These are phyloP conservation scores for Furculomyces boomerangus DNA, from an alignment of 371 early-diverging fungal genomes.

Conservation along the genomic window DNA sequence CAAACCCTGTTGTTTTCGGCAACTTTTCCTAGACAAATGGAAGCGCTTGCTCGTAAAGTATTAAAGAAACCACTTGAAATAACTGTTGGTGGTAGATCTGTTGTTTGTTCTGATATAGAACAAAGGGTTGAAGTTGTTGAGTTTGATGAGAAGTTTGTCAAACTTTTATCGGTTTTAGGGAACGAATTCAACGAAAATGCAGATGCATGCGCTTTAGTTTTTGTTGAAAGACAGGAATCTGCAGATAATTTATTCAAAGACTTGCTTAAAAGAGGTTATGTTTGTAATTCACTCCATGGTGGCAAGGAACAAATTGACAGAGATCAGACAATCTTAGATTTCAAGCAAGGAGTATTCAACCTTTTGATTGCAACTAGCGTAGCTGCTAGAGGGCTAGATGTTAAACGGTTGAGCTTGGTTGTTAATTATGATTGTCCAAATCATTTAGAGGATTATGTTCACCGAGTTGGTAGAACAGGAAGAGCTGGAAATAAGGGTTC, in stretches of 20 bases:
- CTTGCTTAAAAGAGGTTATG: slow-evolving; percentile 71
- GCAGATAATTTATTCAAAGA: slow-evolving; percentile 78
- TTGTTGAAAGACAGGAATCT: slow-evolving; percentile 90
- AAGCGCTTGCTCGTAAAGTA: slow-evolving; percentile 87
- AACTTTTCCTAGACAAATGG: slow-evolving; percentile 95
- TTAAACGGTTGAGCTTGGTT: slow-evolving; percentile 87
- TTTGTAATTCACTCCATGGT: slow-evolving; percentile 85
- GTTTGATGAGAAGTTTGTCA: slow-evolving; percentile 61
- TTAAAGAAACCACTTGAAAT: slow-evolving; percentile 80
- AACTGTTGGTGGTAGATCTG: slow-evolving; percentile 81
- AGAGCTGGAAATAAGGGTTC: slow-evolving; percentile 89
- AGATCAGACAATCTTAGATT: slow-evolving; percentile 44
- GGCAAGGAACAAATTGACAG: slow-evolving; percentile 58
- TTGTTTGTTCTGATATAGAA: slow-evolving; percentile 72
- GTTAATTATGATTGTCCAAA: slow-evolving; percentile 90
- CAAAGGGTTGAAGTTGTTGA: slow-evolving; percentile 82
- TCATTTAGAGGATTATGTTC: slow-evolving; percentile 85
- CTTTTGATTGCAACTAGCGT: slow-evolving; percentile 96
- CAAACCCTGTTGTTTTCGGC: slow-evolving; percentile 93
- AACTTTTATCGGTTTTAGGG: slow-evolving; percentile 80
- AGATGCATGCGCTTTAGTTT: slow-evolving; percentile 59
- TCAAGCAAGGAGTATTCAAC: slow-evolving; percentile 35
- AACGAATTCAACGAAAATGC: slow-evolving; percentile 41
- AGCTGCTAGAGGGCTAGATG: slow-evolving; percentile 98
- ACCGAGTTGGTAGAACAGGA: slow-evolving; percentile 97